phyloP scores from a whole-genome alignment of 2,329 filamentous ascomycete species.

The Lasiodiplodia theobromae region DNA sequence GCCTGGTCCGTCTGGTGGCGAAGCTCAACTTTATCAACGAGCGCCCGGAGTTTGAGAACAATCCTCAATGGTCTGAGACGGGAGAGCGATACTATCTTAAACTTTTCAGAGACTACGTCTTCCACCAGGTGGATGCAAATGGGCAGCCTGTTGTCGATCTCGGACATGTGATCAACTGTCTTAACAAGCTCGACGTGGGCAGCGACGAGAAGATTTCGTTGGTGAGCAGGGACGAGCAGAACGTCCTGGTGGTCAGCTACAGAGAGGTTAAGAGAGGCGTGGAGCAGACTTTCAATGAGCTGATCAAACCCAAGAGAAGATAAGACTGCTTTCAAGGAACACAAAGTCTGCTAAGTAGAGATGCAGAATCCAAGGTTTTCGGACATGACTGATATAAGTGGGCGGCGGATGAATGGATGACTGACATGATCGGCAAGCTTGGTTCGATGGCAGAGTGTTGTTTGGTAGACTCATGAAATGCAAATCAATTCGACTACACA shows the following conservation, averaged over 20 bases:
- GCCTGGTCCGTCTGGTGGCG: conserved; percentile 77
- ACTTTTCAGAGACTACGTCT: conserved; percentile 95
- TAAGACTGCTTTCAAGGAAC: background rate
- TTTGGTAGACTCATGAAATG: conserved; percentile 25
- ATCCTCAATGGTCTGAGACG: conserved; percentile 83
- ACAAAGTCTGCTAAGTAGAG: conserved; percentile 7
- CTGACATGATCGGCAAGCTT: conserved; percentile 17
- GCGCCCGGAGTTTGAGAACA: conserved; percentile 81
- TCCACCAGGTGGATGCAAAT: conserved; percentile 89
- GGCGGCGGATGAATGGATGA: conserved; percentile 17
- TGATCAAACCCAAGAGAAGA: conserved; percentile 49
- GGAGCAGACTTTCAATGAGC: conserved; percentile 67
- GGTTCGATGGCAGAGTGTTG: conserved; percentile 9
- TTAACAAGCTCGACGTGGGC: conserved; percentile 94
- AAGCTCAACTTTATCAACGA: conserved; percentile 92
- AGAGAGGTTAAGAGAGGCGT: conserved; percentile 79
- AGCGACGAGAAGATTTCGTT: conserved; percentile 85
- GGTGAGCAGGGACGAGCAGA: conserved; percentile 89
- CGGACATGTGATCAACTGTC: conserved; percentile 82
- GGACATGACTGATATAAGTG: conserved; percentile 2
- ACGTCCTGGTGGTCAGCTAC: conserved; percentile 85
- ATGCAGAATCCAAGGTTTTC: background rate
- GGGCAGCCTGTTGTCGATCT: conserved; percentile 85
- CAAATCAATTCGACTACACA: conserved; percentile 17
- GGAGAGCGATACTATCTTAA: conserved; percentile 93